Percentiles rank a stretch among this genome's conserved stretches.
phyloP scores from a whole-genome alignment of 768 basidiomycete genomes.

The Cystofilobasidium macerans region DNA sequence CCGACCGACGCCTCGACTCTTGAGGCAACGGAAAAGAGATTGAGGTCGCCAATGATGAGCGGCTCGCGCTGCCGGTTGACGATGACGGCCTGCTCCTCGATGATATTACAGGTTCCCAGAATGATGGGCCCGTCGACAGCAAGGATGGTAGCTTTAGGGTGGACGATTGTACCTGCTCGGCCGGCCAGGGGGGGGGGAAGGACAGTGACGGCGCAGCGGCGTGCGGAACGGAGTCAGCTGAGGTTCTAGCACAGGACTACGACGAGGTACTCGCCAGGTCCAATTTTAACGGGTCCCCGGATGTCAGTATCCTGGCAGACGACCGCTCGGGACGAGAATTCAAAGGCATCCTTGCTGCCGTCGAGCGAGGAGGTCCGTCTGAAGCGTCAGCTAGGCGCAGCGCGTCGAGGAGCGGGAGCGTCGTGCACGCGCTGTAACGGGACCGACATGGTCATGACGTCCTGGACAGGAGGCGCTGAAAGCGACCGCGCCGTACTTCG shows the following conservation, averaged over 20 bases:
- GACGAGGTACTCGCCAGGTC: conserved; percentile 47
- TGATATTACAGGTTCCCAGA: conserved; percentile 74
- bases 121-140: conserved; percentile 83
- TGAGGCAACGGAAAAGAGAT: conserved; percentile 86
- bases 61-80: conserved; percentile 58
- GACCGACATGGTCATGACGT: too few relatives aligned
- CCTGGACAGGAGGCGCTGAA: too few relatives aligned
- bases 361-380: background rate
- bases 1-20: conserved; percentile 80
- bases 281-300: conserved; percentile 87
- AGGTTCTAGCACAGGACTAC: background rate
- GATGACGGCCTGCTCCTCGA: conserved; percentile 82
- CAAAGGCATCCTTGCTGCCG: conserved; percentile 70
- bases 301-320: conserved; percentile 90
- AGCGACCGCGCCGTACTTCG: too few relatives aligned
- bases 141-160: conserved; percentile 87
- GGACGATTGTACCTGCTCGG: conserved; percentile 62
- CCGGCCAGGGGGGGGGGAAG: background rate
- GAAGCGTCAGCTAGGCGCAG: background rate
- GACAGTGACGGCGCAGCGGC: background rate
- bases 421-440: too few relatives aligned
- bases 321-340: conserved; percentile 78
- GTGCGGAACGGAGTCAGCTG: too few relatives aligned
- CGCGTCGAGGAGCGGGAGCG: background rate
- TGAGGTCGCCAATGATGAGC: conserved; percentile 65